Evolutionary conservation across 371 early-diverging fungal genomes (phyloP).

Genomic region (Lichtheimia ornata): DNA sequence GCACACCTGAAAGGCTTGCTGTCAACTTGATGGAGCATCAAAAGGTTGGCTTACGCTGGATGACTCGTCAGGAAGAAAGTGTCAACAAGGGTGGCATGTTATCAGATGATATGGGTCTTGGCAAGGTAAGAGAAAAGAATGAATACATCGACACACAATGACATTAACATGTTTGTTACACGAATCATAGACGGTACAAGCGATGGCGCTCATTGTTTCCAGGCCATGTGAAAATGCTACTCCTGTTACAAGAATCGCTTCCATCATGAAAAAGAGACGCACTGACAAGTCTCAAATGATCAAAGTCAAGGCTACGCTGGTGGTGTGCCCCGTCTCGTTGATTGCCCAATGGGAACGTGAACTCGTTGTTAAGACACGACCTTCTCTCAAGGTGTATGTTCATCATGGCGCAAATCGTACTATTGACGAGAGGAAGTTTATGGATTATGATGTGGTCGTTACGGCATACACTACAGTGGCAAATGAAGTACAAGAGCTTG

Average conservation of each 20-base stretch:
- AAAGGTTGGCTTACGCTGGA: slow-evolving; percentile 66
- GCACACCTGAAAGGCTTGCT: slow-evolving; percentile 52
- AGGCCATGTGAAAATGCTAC: slow-evolving; percentile 27
- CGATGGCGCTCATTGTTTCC: slow-evolving; percentile 71
- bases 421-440: slow-evolving; percentile 33
- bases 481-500: slow-evolving; percentile 7
- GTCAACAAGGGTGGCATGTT: slow-evolving; percentile 71
- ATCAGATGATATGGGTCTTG: slow-evolving; percentile 72
- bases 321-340: slow-evolving; percentile 65
- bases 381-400: slow-evolving; percentile 50
- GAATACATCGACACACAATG: neutral
- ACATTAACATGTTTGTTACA: too few relatives aligned
- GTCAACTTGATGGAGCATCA: slow-evolving; percentile 63
- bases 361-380: slow-evolving; percentile 48
- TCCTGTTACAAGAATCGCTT: neutral
- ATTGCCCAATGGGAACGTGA: slow-evolving; percentile 71
- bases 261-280: slow-evolving; percentile 2
- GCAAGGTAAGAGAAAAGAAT: slow-evolving; percentile 25
- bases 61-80: slow-evolving; percentile 37
- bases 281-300: slow-evolving; percentile 8
- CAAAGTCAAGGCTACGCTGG: slow-evolving; percentile 53
- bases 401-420: slow-evolving; percentile 54
- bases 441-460: slow-evolving; percentile 43
- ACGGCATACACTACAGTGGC: slow-evolving; percentile 38
- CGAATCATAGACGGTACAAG: slow-evolving; percentile 67